Evolutionary conservation across 2,329 filamentous ascomycete species (phyloP).

Genomic region (Trematosphaeria pertusa): DNA sequence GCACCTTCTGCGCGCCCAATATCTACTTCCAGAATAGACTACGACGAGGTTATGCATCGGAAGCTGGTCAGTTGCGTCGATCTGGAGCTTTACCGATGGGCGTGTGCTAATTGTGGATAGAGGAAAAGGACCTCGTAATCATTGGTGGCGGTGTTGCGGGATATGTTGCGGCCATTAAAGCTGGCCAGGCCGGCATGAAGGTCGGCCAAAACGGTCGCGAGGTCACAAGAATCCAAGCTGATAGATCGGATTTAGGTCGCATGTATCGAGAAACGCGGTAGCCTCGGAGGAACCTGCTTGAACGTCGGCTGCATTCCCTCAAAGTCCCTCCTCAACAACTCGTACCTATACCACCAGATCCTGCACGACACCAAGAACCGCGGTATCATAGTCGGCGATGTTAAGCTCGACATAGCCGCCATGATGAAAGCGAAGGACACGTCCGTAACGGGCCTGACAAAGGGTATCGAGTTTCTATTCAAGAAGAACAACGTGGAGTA

Average conservation of each 20-base stretch:
- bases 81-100: constrained; percentile 21
- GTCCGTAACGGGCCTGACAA: constrained; percentile 86
- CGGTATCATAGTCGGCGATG: constrained; percentile 96
- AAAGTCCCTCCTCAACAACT: constrained; percentile 99
- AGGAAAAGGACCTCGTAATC: constrained; percentile 96
- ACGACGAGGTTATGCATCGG: constrained; percentile 64
- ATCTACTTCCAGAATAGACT: constrained; percentile 58
- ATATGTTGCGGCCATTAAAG: constrained; percentile 99
- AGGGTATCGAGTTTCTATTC: constrained; percentile 96
- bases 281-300: constrained; percentile 93
- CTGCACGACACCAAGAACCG: constrained; percentile 96
- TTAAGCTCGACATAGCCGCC: constrained; percentile 91
- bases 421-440: constrained; percentile 99
- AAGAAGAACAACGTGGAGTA: constrained; percentile 99
- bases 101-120: constrained; percentile 57
- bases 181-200: constrained; percentile 96
- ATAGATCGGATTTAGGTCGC: constrained; percentile 69
- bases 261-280: constrained; percentile 97
- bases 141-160: constrained; percentile 98
- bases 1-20: constrained; percentile 49
- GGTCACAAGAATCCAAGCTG: constrained; percentile 7
- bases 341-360: constrained; percentile 96
- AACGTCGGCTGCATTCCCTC: constrained; percentile 99
- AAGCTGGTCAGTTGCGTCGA: constrained; percentile 53
- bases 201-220: constrained; percentile 55